Evolutionary conservation across 305 asterid species (phyloP).

Genomic region (Nicotiana rustica): DNA sequence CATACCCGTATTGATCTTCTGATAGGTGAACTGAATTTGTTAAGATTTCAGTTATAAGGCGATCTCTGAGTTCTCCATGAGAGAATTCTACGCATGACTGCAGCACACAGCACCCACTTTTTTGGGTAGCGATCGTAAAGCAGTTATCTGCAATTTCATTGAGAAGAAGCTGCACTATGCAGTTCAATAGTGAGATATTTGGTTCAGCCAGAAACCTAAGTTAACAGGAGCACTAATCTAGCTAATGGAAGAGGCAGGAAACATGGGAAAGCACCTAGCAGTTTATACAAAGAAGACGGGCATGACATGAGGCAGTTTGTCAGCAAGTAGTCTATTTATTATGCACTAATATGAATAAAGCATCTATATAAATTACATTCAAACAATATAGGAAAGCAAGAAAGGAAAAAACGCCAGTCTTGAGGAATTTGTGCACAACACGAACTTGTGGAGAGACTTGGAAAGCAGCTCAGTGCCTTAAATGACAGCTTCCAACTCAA

Average conservation of each 20-base stretch:
- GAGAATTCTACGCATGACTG: conserved; percentile 53
- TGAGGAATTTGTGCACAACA: background rate
- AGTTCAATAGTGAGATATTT: conserved; percentile 41
- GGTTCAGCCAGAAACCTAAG: conserved; percentile 26
- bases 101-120: conserved; percentile 79
- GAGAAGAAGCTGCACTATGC: conserved; percentile 57
- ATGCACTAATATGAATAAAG: background rate
- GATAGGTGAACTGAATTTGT: conserved; percentile 42
- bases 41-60: conserved; percentile 41
- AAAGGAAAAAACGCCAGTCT: background rate
- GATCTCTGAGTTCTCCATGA: conserved; percentile 42
- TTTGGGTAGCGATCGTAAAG: conserved; percentile 64
- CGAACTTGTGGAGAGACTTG: background rate
- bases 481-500: background rate
- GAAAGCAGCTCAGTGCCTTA: background rate
- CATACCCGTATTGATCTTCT: conserved; percentile 77
- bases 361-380: background rate
- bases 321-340: background rate
- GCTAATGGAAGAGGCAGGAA: conserved; percentile 3
- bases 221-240: conserved; percentile 14
- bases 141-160: conserved; percentile 56
- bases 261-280: conserved; percentile 11
- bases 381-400: background rate
- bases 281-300: background rate
- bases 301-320: background rate